Evolutionary conservation across 768 basidiomycete species (phyloP), one percentile per base, ranked within the genome.

Genomic region (Agrocybe chaxingu): DNA sequence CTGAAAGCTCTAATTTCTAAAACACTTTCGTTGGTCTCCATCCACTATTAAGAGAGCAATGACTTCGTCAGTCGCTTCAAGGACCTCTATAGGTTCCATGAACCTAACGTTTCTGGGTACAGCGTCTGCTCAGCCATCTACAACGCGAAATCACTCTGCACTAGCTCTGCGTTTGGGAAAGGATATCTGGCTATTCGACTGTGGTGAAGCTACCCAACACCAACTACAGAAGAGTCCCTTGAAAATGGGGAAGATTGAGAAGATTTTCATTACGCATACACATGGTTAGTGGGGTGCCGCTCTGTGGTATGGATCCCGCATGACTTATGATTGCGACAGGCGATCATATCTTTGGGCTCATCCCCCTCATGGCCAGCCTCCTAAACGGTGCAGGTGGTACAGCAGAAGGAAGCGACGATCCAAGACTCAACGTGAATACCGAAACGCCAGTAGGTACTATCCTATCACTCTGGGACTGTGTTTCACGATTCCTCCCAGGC

Each of bases 221-320:
- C 89, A 83, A 57, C 57, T 92, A 3, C 87, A 90, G 65, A 81
- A 77, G 63, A 87, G 85, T 53, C 57, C 48, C 1, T 74, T 93
- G n/a, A 87, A 82, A 66, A 86, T 90, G 83, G 85, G 89, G 30
- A 84, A 66, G 61, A 85, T 93, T 42, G 76, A 79, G 52, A 92
- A 91, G 65, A 80, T 95, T 24, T 92, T 93, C 64, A 82, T 94
- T 52, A 93, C 92, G 1, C 92, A 95, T 68, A 87, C 87, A 0
- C 92, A 94, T 69, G 91, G 92, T 89, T 49, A 32, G 71, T 59
- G 19, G 9, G 7, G 11, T n/a, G 32, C 34, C 8, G 18, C 16
- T 34, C 33, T 12, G 39, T 9, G 13, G 5, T 29, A 12, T 36
- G 40, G 13, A 30, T 16, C 33, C 18, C 19, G 19, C 36, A 16